These are phyloP conservation scores for Sporothrix sp. DNA, from an alignment of 2,329 filamentous ascomycete genomes.

Conservation along the genomic window DNA sequence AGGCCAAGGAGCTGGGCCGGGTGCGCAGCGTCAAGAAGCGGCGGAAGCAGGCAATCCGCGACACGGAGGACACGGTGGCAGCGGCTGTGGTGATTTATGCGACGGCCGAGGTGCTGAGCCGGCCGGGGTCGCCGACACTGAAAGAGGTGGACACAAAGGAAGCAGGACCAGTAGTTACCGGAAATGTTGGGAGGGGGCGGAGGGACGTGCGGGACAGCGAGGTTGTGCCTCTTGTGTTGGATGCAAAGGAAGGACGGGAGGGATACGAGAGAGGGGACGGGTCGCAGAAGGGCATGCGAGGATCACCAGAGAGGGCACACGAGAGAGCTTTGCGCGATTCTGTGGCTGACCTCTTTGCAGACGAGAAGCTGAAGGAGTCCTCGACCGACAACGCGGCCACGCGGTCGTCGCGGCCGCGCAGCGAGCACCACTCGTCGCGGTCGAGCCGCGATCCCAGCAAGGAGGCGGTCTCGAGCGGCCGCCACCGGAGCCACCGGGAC, in stretches of 20 bases:
- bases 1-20: conserved; percentile 32
- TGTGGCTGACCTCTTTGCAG: conserved; percentile 48
- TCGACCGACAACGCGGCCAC: conserved; percentile 19
- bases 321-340: conserved; percentile 34
- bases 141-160: conserved; percentile 17
- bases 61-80: conserved; percentile 43
- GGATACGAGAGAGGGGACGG: conserved; percentile 13
- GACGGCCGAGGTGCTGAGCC: conserved; percentile 38
- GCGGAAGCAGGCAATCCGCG: conserved; percentile 34
- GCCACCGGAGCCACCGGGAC: conserved; percentile 21
- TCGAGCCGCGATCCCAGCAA: conserved; percentile 25
- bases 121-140: conserved; percentile 27
- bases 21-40: conserved; percentile 36
- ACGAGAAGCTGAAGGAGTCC: conserved; percentile 34
- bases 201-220: conserved; percentile 4
- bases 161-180: neutral
- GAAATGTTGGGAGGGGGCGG: conserved; percentile 12
- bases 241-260: conserved; percentile 1
- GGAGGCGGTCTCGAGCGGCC: conserved; percentile 18
- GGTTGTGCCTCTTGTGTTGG: conserved; percentile 12
- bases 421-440: conserved; percentile 32
- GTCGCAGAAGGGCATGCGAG: conserved; percentile 12
- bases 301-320: conserved; percentile 19
- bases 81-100: conserved; percentile 46
- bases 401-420: conserved; percentile 28